Percentiles rank a stretch among this genome's conserved stretches.
phyloP scores from a whole-genome alignment of 2,329 filamentous ascomycete genomes.

The Camptophora hylomeconis region DNA sequence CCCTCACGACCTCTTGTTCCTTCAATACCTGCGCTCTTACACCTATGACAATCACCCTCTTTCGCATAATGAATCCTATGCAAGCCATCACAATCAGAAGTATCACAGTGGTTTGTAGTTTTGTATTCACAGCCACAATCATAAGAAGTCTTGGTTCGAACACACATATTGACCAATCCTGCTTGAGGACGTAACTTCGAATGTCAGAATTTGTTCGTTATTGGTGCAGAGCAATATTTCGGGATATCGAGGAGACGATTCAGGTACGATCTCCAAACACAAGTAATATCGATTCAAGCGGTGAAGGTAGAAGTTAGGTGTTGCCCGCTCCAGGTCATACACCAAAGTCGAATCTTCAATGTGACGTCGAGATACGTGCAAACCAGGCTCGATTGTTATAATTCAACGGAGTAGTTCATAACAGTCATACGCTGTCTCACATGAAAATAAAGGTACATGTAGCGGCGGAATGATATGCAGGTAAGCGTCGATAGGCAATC shows the following conservation, averaged over 20 bases:
- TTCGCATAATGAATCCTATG: conserved; percentile 12
- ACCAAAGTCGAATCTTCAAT: conserved; percentile 8
- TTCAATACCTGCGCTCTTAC: conserved; percentile 12
- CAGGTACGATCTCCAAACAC: conserved; percentile 2
- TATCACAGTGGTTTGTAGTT: conserved; percentile 10
- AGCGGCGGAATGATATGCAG: no score
- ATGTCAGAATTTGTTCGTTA: conserved; percentile 1
- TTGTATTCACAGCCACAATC: conserved; percentile 17
- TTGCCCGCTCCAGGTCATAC: conserved; percentile 14
- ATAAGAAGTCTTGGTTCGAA: conserved; percentile 16
- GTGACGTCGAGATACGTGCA: conserved; percentile 16
- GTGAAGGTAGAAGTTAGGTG: conserved; percentile 5
- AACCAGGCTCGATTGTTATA: no score
- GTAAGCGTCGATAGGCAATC: no score
- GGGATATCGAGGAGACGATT: conserved; percentile 1
- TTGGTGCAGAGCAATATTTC: conserved; percentile 1
- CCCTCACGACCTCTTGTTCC: conserved; percentile 16
- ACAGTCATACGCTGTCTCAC: no score
- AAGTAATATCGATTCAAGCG: conserved; percentile 2
- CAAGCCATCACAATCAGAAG: conserved; percentile 8
- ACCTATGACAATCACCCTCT: conserved; percentile 13
- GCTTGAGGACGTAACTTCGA: background rate
- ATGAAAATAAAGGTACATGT: no score
- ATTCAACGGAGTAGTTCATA: no score
- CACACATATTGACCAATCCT: conserved; percentile 11